Conservation (phyloP, 306 rosid genomes). For the Cyamopsis tetragonoloba region DNA sequence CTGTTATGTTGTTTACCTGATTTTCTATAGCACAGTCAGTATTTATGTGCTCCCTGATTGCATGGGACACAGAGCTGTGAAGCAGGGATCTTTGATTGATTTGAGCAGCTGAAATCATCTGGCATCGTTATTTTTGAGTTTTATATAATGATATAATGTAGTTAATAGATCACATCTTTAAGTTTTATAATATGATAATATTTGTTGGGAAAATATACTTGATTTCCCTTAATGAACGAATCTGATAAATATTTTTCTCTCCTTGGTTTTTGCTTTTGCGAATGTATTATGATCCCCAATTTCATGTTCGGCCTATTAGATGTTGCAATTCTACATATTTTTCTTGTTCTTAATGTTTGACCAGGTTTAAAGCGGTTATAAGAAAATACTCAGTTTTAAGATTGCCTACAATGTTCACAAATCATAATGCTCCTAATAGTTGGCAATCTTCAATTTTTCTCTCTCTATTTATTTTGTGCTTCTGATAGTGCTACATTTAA, state of each 20-base stretch:
- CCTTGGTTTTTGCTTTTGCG: neutral
- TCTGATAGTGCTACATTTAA: slow-evolving; percentile 26
- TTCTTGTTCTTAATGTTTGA: slow-evolving; percentile 1
- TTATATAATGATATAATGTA: neutral
- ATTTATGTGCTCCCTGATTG: neutral
- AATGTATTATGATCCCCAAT: neutral
- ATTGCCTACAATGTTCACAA: slow-evolving; percentile 13
- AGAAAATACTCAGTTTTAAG: slow-evolving; percentile 8
- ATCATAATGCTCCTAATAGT: slow-evolving; percentile 13
- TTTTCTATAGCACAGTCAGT: slow-evolving; percentile 8
- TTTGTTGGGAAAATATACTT: neutral
- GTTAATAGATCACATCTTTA: neutral
- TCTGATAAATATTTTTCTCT: neutral
- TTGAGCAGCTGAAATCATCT: slow-evolving; percentile 2
- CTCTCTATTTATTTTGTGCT: neutral
- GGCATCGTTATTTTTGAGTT: slow-evolving; percentile 1
- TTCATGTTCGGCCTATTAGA: slow-evolving; percentile 4
- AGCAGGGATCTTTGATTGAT: slow-evolving; percentile 9
- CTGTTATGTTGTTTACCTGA: neutral
- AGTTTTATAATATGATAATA: slow-evolving; percentile 1
- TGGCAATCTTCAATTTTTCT: neutral
- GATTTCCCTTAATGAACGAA: neutral
- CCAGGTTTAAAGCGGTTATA: neutral
- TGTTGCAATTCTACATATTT: slow-evolving; percentile 6
- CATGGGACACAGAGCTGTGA: neutral